Evolutionary conservation across 192 early-diverging fungal species (phyloP).

Genomic region (Physocladia obscura): DNA sequence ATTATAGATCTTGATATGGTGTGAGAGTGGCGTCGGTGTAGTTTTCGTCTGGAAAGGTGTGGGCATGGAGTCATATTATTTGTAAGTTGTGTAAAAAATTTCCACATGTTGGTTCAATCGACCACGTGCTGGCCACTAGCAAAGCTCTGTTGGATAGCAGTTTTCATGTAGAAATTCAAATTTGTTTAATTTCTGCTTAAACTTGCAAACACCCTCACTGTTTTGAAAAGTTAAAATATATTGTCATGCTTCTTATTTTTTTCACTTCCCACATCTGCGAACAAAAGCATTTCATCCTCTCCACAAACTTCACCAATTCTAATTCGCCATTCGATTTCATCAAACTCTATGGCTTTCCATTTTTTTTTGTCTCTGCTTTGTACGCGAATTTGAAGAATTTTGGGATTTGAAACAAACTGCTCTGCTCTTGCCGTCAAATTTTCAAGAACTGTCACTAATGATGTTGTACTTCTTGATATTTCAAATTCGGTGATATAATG

Average conservation of each 20-base stretch:
- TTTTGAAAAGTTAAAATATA: not conserved
- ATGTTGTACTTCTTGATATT: not conserved
- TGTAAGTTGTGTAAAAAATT: too few relatives aligned
- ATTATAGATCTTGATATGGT: too few relatives aligned
- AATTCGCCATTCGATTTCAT: conserved; percentile 19
- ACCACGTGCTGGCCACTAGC: too few relatives aligned
- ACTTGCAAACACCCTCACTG: not conserved
- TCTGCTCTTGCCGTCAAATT: not conserved
- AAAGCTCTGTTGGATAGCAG: too few relatives aligned
- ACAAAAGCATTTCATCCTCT: conserved; percentile 2
- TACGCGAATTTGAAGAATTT: not conserved
- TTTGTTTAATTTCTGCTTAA: too few relatives aligned
- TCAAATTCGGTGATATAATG: not conserved
- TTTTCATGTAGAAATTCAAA: too few relatives aligned
- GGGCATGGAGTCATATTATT: too few relatives aligned
- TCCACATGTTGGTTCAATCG: too few relatives aligned
- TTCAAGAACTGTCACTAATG: not conserved
- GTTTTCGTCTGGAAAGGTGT: too few relatives aligned
- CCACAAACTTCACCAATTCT: conserved; percentile 5
- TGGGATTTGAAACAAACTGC: not conserved
- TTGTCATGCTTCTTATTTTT: not conserved
- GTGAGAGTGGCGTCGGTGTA: too few relatives aligned
- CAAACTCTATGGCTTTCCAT: not conserved
- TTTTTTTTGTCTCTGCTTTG: not conserved
- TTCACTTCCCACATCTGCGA: not conserved